phyloP scores from a whole-genome alignment of 495 filamentous ascomycete species.

The Hypoxylon fragiforme region DNA sequence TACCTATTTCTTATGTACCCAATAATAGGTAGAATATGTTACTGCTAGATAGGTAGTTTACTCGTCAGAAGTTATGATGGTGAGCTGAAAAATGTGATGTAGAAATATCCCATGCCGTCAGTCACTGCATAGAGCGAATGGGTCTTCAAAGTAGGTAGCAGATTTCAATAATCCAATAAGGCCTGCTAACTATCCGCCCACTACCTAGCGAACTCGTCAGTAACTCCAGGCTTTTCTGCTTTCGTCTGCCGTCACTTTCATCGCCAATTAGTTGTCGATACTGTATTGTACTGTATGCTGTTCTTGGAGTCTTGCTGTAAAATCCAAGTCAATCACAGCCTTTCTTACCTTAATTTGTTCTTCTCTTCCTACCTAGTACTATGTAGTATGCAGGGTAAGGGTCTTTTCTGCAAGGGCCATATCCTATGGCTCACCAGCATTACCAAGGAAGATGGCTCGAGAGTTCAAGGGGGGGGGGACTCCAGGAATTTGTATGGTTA shows the following conservation, averaged over 20 bases:
- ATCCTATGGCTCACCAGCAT: conserved; percentile 7
- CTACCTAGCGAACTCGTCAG: conserved; percentile 14
- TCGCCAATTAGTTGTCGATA: conserved; percentile 27
- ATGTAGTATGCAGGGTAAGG: conserved; percentile 27
- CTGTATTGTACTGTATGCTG: conserved; percentile 30
- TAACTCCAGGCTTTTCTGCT: conserved; percentile 19
- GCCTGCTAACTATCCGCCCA: conserved; percentile 2
- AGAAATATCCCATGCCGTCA: conserved; percentile 28
- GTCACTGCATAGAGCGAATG: conserved; percentile 30
- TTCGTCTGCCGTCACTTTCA: conserved; percentile 21
- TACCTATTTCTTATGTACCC: conserved; percentile 19
- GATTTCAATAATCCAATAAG: conserved; percentile 8
- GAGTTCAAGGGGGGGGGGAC: conserved; percentile 2
- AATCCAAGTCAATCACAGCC: conserved; percentile 23
- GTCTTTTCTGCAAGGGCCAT: conserved; percentile 33
- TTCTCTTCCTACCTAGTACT: no score
- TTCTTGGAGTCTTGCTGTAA: conserved; percentile 20
- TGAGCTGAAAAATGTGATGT: conserved; percentile 23
- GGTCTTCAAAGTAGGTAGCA: conserved; percentile 11
- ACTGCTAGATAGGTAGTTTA: neutral
- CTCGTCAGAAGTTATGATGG: conserved; percentile 1
- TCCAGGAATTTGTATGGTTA: conserved; percentile 8
- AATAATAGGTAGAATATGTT: neutral
- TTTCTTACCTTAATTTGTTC: conserved; percentile 14
- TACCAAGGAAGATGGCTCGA: conserved; percentile 17